Evolutionary conservation across 202 grass and related monocot species (phyloP).

Genomic region (Zoysia matrella): DNA sequence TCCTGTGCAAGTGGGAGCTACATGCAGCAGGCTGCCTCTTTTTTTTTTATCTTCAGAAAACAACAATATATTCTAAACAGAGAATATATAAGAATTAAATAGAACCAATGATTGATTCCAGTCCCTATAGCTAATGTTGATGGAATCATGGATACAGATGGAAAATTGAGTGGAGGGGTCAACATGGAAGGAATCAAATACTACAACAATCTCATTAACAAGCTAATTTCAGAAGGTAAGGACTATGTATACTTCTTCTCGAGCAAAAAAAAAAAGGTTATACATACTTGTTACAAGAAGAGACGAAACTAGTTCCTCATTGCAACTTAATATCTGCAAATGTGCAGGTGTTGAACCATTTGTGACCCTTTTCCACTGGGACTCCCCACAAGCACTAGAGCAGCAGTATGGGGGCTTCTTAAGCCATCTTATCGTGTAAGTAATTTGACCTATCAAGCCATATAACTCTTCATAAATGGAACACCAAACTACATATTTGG

Average conservation of each 20-base stretch:
- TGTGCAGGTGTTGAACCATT: slow-evolving; percentile 58
- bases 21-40: no score
- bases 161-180: no score
- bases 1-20: no score
- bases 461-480: slow-evolving; percentile 6
- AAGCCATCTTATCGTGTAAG: slow-evolving; percentile 52
- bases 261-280: neutral
- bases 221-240: slow-evolving; percentile 71
- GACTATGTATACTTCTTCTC: neutral
- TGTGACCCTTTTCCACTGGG: slow-evolving; percentile 22
- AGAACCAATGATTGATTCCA: slow-evolving; percentile 3
- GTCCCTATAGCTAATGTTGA: slow-evolving; percentile 10
- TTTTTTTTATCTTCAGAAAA: neutral
- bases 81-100: slow-evolving; percentile 12
- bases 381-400: slow-evolving; percentile 78
- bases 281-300: neutral
- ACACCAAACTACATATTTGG: slow-evolving; percentile 19
- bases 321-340: slow-evolving; percentile 22
- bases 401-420: slow-evolving; percentile 74
- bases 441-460: neutral
- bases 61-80: slow-evolving; percentile 6
- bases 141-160: slow-evolving; percentile 6
- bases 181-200: no score
- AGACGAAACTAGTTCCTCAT: neutral
- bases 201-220: slow-evolving; percentile 38